Conservation (phyloP, 441 rosid species). For the Gossypium aridum region DNA sequence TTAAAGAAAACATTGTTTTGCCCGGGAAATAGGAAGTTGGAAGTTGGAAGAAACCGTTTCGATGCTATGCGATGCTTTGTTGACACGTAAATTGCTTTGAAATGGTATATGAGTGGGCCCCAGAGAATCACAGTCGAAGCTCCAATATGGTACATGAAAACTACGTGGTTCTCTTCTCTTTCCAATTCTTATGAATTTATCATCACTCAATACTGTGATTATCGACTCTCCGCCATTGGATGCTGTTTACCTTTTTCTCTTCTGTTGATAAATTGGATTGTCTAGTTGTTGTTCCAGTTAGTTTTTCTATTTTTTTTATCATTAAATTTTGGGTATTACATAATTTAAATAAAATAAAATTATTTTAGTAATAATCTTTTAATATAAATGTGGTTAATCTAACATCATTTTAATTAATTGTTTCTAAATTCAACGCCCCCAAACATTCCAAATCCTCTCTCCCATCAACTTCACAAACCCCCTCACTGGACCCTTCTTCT, state of each 20-base stretch:
- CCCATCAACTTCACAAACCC: constrained; percentile 56
- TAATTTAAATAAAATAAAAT: no score
- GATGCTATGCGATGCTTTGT: constrained; percentile 7
- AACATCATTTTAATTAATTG: no score
- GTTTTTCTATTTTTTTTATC: not conserved
- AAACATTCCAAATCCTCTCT: constrained; percentile 60
- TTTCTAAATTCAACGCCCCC: constrained; percentile 28
- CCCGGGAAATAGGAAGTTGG: not conserved
- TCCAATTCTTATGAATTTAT: not conserved
- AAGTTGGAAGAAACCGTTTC: not conserved
- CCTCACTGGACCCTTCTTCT: constrained; percentile 28
- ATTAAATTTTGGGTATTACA: no score
- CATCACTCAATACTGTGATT: not conserved
- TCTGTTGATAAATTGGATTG: not conserved
- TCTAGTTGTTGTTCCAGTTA: not conserved
- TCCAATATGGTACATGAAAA: not conserved
- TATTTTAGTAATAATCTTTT: no score
- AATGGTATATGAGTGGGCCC: not conserved
- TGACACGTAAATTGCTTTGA: constrained; percentile 16
- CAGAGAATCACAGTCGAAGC: not conserved
- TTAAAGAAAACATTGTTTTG: not conserved
- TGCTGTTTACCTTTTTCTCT: not conserved
- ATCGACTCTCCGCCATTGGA: not conserved
- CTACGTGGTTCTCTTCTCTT: not conserved
- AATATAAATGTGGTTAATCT: no score